Base-by-base conservation (phyloP, 1,284 basidiomycete genomes). In the Irpex sp. region DNA sequence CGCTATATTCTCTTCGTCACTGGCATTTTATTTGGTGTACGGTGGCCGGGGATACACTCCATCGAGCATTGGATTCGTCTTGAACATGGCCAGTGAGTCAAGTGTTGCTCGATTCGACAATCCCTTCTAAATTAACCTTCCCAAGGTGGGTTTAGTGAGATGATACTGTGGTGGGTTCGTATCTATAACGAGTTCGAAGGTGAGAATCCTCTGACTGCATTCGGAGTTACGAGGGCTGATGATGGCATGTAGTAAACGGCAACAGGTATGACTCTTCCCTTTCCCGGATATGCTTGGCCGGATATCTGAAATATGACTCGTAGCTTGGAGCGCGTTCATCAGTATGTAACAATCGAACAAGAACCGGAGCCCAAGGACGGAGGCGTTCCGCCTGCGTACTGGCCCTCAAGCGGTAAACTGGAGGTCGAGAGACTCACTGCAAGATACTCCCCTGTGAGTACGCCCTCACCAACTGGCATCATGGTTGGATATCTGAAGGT, bases 131-230 rank as follows among this genome's bases (percentile, higher is more conserved):
- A 6, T 21, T 44, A 26, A 21, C 44, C 15, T 47, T 44, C 8
- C 57, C 1, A 38, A 81, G 80, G 85, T 44, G 76, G 77, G 4
- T 87, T 87, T 69, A 85, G 83, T 65, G 70, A 75, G 5, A 71
- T 82, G 77, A 86, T 87, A 55, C 71, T 87, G 56, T 81, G 74
- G 72, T 81, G 81, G 78, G 79, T 87, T 21, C 76, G 82, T 38
- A 68, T 78, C n/a, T 73, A 81, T 37, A 88, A 88, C 65, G 77
- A 81, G 4, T 81, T 88, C 37, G 85, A 88, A 73, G 81, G 64
- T 59, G 52, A 13, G 49, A 8, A 8, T 11, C 40, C 6, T 15
- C 85, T 57, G 34, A 36, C 31, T 36, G 8, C 44, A 38, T 21
- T 5, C n/a, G 48, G 8, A n/a, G 31, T 58, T 13, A 58, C 17